Conservation (phyloP, 2,329 filamentous ascomycete species). For the Alternaria sp. region DNA sequence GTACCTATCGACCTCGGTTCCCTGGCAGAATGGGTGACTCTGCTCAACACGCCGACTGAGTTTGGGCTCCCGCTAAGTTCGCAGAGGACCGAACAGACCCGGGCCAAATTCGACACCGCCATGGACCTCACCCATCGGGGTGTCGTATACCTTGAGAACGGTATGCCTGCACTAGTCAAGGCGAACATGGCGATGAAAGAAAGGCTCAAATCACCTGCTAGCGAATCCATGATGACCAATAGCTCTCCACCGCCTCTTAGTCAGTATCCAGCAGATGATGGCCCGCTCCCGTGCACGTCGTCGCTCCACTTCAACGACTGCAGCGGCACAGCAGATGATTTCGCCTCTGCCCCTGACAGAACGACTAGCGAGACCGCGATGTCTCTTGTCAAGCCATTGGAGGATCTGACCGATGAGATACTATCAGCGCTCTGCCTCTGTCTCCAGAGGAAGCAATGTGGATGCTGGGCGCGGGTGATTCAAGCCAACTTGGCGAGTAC, state of each 20-base stretch:
- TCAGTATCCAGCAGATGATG: neutral
- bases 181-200: neutral
- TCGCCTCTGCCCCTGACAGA: neutral
- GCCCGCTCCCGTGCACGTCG: neutral
- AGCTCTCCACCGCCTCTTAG: rapidly evolving
- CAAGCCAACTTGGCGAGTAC: neutral
- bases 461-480: neutral
- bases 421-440: neutral
- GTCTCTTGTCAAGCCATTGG: too few species aligned
- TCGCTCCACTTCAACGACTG: neutral
- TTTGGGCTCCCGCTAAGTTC: neutral
- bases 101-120: neutral
- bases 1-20: neutral
- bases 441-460: neutral
- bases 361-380: neutral
- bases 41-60: neutral
- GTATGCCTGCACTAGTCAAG: neutral
- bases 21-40: neutral
- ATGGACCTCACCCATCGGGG: neutral
- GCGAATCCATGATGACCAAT: neutral
- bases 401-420: too few species aligned
- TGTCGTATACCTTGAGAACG: neutral
- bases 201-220: neutral
- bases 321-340: neutral
- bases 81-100: neutral